Conservation (phyloP, 306 rosid species). For the Lupinus albus region DNA sequence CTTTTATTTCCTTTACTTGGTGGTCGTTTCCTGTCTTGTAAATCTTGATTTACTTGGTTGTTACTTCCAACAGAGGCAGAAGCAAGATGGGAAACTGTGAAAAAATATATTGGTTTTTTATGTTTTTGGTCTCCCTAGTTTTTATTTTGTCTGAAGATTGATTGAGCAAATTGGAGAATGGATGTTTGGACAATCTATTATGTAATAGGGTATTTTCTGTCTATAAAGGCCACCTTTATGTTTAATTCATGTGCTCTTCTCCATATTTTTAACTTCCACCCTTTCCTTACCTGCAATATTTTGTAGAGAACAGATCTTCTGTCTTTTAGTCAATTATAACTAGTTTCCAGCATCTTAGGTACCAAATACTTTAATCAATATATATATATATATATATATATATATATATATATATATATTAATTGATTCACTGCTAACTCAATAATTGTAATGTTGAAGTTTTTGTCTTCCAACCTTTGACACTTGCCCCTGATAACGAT, state of each 20-base stretch:
- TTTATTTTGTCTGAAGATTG: conserved; percentile 34
- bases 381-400: too few relatives aligned
- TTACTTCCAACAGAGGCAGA: conserved; percentile 68
- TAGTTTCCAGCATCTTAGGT: too few relatives aligned
- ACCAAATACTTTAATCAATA: too few relatives aligned
- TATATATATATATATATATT: too few relatives aligned
- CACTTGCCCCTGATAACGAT: too few relatives aligned
- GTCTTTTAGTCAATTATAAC: too few relatives aligned
- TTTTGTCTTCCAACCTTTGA: too few relatives aligned
- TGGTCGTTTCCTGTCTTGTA: conserved; percentile 78
- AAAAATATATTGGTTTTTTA: conserved; percentile 65
- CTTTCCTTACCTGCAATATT: background rate
- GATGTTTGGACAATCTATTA: conserved; percentile 41
- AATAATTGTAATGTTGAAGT: too few relatives aligned
- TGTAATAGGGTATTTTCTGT: conserved; percentile 45
- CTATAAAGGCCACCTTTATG: conserved; percentile 10
- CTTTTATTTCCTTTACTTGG: conserved; percentile 35
- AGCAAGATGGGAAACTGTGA: conserved; percentile 84
- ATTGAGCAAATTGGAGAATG: conserved; percentile 20
- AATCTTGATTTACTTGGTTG: conserved; percentile 60
- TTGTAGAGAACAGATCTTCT: too few relatives aligned
- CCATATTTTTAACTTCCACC: background rate
- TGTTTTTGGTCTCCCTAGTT: conserved; percentile 11
- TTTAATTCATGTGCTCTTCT: background rate
- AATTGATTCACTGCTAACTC: too few relatives aligned